Conservation (phyloP, 352 stramenopile species). For the Pythium aristosporum region DNA sequence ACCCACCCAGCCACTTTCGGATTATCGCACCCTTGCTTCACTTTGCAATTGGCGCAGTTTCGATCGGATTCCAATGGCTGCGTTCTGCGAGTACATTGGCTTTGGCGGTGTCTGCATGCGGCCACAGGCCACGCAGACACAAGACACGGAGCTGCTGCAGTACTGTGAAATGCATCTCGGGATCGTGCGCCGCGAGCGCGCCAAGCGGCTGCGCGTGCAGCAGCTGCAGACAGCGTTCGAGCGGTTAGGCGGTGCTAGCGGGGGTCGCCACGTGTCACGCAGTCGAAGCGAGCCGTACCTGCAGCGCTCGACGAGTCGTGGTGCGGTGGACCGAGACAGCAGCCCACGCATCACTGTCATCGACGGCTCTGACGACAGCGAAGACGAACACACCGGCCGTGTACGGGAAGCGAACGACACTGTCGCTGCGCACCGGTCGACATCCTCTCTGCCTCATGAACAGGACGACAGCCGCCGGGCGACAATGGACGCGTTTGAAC, state of each 20-base stretch:
- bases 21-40: background rate
- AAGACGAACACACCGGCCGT: background rate
- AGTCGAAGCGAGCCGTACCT: constrained; percentile 16
- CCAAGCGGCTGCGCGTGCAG: background rate
- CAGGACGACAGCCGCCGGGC: background rate
- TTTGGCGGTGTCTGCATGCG: constrained; percentile 18
- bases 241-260: background rate
- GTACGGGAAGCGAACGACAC: background rate
- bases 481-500: background rate
- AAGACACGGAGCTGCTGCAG: constrained; percentile 10
- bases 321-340: background rate
- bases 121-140: background rate
- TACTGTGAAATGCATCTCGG: constrained; percentile 15
- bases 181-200: constrained; percentile 8
- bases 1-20: too few relatives aligned
- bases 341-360: constrained; percentile 3
- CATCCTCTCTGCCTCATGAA: background rate
- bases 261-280: background rate
- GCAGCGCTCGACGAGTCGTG: constrained; percentile 2
- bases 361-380: background rate
- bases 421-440: background rate
- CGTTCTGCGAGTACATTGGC: constrained; percentile 21
- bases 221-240: background rate
- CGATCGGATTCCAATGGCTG: background rate
- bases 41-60: background rate